phyloP scores from a whole-genome alignment of 129 eudicot species.

The Gnaphalium uliginosum region DNA sequence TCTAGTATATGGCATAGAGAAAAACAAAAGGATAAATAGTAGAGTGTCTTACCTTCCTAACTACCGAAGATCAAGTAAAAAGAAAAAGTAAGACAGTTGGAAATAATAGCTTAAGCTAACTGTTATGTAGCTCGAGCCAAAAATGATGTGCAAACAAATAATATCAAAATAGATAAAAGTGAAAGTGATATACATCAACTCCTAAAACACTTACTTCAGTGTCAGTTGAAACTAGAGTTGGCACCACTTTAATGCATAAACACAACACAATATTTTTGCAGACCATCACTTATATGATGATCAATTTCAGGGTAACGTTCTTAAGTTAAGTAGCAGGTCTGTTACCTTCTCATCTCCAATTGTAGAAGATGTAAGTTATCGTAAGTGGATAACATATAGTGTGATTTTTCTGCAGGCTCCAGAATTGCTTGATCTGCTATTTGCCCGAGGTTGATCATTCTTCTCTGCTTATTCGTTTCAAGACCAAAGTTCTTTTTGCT shows the following conservation, averaged over 20 bases:
- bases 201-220: not conserved
- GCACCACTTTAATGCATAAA: not conserved
- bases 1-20: no score
- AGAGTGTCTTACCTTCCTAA: not conserved
- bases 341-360: not conserved
- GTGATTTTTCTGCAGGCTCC: slow-evolving; percentile 69
- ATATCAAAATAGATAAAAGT: not conserved
- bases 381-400: not conserved
- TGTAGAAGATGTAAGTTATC: not conserved
- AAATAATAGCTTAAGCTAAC: not conserved
- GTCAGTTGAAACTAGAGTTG: not conserved
- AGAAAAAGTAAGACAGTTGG: not conserved
- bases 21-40: no score
- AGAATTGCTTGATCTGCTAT: slow-evolving; percentile 70
- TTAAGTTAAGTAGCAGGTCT: not conserved
- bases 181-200: not conserved
- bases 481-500: not conserved
- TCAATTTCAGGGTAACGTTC: not conserved
- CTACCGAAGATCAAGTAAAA: not conserved
- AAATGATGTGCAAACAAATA: not conserved
- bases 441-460: slow-evolving; percentile 47
- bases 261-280: not conserved
- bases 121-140: not conserved
- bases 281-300: slow-evolving; percentile 13
- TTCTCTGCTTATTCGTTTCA: not conserved